Evolutionary conservation across 192 early-diverging fungal genomes (phyloP), one percentile per base, ranked within the genome.

Genomic region (Haplosporangium gracile): DNA sequence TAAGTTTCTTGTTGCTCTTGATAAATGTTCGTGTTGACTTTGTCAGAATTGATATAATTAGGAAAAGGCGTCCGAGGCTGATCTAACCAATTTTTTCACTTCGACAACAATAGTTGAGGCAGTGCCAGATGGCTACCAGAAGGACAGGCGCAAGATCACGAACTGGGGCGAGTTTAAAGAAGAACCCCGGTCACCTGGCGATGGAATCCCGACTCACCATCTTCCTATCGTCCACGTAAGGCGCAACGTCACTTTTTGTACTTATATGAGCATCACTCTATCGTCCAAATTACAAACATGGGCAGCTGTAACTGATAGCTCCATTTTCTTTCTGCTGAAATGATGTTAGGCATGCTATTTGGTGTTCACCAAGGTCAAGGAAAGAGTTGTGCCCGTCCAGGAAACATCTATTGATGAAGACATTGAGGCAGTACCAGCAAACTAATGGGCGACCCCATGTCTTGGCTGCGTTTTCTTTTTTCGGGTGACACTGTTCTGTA

Each of bases 111-210:
- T 68, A 20, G 92, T 95, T 2, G 90, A 92, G 2, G 89, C 92
- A 16, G 94, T 95, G 2, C 94, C 94, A 8, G 92, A 94, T 53
- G 94, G 94, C 26, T 92, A 92, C 55, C 86, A 92, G 22, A 92
- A 91, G 76, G 90, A 93, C 75, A 83, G 90, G 5, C 88, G 83
- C 68, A 89, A 88, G 68, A 76, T 81, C 22, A 77, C 79, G 10
- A 78, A 70, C 10, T 83, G 80, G 42, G 81, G 79, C 0, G 83
- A 84, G 15, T 81, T 72, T 22, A 40, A 79, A 38, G 91, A 90
- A 72, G 88, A 93, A 38, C 69, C 75, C 24, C 85, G 86, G 22
- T 60, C 87, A 0, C 69, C 90, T 43, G 84, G 87, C 79, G 89
- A 88, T 22, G 78, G 88, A 38, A 36, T 78, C 0, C 78, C 70